Percentiles rank a stretch among this genome's conserved stretches.
Conservation (phyloP, 1,284 basidiomycete species). For the Cutaneotrichosporon spelunceum region DNA sequence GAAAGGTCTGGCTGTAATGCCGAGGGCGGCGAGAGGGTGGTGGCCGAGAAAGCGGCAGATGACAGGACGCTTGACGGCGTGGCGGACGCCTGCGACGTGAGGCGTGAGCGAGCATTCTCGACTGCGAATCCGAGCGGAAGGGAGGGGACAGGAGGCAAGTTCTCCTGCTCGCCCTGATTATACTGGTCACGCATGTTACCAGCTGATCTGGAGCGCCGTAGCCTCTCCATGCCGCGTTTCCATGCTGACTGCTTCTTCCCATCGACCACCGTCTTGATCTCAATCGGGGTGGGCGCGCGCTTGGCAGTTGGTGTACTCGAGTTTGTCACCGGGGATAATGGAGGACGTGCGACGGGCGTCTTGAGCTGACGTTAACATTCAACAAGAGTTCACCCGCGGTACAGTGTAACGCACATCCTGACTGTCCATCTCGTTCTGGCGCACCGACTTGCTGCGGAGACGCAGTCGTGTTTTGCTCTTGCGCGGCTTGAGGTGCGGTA, state of each 20-base stretch:
- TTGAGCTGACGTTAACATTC: background rate
- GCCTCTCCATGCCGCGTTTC: constrained; percentile 43
- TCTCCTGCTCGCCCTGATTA: constrained; percentile 9
- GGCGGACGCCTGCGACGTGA: background rate
- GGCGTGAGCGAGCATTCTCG: background rate
- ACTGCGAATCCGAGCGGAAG: constrained; percentile 16
- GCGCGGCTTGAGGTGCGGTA: constrained; percentile 6
- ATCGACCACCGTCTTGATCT: background rate
- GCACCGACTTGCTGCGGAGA: constrained; percentile 4
- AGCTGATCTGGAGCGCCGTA: constrained; percentile 46
- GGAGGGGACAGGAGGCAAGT: constrained; percentile 29
- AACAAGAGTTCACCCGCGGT: background rate
- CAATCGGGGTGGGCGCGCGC: background rate
- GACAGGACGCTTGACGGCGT: background rate
- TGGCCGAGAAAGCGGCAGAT: background rate
- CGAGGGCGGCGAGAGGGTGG: background rate
- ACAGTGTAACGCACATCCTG: background rate
- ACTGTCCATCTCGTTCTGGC: background rate
- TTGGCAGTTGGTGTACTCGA: background rate
- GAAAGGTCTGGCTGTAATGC: background rate
- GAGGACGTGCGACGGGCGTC: background rate
- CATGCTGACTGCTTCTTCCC: constrained; percentile 30
- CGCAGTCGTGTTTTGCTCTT: constrained; percentile 14
- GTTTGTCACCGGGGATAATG: background rate
- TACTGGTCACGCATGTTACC: constrained; percentile 34